Percentiles rank a stretch among this genome's conserved stretches.
phyloP scores from a whole-genome alignment of 129 eudicot genomes.

The Helichrysum umbraculigerum region DNA sequence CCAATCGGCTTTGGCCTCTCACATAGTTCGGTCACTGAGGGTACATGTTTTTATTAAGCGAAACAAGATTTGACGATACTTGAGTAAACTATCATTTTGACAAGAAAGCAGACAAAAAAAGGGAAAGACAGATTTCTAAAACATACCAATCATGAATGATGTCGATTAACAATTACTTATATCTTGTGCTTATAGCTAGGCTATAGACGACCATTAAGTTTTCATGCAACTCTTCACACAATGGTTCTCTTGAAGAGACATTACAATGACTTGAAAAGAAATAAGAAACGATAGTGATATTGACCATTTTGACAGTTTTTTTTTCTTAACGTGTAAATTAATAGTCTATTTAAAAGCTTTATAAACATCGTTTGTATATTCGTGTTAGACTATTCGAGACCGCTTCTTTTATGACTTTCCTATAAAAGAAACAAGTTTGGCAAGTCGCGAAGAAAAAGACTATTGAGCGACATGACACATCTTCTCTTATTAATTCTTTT shows the following conservation, averaged over 20 bases:
- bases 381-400: not conserved
- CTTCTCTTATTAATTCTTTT: not conserved
- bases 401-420: not conserved
- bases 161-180: constrained; percentile 4
- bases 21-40: no score
- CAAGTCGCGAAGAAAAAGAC: not conserved
- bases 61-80: not conserved
- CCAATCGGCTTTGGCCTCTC: no score
- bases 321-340: no score
- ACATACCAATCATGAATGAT: not conserved
- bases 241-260: not conserved
- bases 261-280: not conserved
- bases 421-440: not conserved
- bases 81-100: not conserved
- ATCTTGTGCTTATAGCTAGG: not conserved
- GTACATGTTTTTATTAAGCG: not conserved
- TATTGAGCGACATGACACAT: not conserved
- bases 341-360: not conserved
- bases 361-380: not conserved
- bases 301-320: not conserved
- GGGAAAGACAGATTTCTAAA: not conserved
- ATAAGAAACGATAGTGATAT: not conserved
- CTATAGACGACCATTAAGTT: not conserved
- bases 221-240: not conserved
- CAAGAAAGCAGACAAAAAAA: not conserved